A percentile compares a stretch with the other conserved stretches of the same genome.
These are phyloP conservation scores for Peronospora tabacina DNA, from an alignment of 352 stramenopile species.

Conservation along the genomic window DNA sequence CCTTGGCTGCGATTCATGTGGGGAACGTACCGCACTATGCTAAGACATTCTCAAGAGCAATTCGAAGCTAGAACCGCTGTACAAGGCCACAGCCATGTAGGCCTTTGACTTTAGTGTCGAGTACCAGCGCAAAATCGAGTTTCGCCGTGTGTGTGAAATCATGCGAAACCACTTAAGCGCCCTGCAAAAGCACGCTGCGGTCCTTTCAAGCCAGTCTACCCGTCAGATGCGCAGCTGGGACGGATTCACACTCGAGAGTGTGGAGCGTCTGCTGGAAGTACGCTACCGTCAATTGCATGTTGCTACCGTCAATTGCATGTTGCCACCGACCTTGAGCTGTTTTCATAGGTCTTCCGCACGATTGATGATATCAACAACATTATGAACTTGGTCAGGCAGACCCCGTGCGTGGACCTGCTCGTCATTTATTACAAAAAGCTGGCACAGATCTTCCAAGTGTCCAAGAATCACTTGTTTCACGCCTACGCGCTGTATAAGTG, in stretches of 20 bases:
- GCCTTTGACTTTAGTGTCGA: conserved; percentile 82
- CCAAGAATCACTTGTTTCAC: conserved; percentile 96
- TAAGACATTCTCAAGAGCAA: conserved; percentile 97
- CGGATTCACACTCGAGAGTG: conserved; percentile 90
- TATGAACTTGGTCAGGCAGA: conserved; percentile 82
- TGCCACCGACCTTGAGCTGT: conserved; percentile 91
- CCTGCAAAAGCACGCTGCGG: conserved; percentile 88
- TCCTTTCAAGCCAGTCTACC: conserved; percentile 63
- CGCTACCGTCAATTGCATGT: conserved; percentile 95
- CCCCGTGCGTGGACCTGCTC: conserved; percentile 92
- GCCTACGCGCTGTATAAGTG: conserved; percentile 96
- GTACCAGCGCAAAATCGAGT: conserved; percentile 91
- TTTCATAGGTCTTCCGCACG: conserved; percentile 96
- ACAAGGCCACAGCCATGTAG: conserved; percentile 71
- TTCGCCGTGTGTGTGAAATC: conserved; percentile 95
- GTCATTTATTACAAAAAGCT: conserved; percentile 98
- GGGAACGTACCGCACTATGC: conserved; percentile 95
- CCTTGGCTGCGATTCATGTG: conserved; percentile 92
- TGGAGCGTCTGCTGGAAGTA: conserved; percentile 95
- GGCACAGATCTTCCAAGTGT: too few species aligned
- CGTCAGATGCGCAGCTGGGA: conserved; percentile 93
- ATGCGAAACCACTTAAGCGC: conserved; percentile 94
- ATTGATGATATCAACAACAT: conserved; percentile 99
- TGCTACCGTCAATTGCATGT: too few species aligned
- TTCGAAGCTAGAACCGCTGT: conserved; percentile 85